Evolutionary conservation across 331 rosid species (phyloP), one percentile per base, ranked within the genome.

Genomic region (Quercus tomentella): DNA sequence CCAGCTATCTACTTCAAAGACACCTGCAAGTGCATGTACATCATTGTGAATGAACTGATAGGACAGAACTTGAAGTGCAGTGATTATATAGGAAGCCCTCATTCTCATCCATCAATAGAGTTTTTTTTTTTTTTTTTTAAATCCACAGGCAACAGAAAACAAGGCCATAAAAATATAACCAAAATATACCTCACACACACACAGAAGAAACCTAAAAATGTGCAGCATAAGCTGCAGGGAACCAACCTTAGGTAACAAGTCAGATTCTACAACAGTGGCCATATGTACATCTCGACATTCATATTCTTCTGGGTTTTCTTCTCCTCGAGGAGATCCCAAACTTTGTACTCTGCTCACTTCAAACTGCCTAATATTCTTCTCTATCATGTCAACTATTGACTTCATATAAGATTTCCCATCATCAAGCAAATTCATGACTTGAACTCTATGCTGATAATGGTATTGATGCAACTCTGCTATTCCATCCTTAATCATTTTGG

Each of bases 391-490:
- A 75, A 84, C 76, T 68, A 85, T 62, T 69, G 92, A 90, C 77
- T 87, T 90, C 76, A 96, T 82, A 78, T 65, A 74, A 77, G 90
- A 84, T 65, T 80, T 89, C 76, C 92, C 98, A 70, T 91, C 94
- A 55, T 81, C 80, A 75, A 96, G 97, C 68, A 89, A 82, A 86
- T 81, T 81, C 83, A 76, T 57, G 60, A 91, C 77, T 69, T 88
- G 84, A 83, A 80, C 89, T 79, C 87, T 88, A 78, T 68, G 76
- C 84, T 87, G 84, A 75, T 90, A 88, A 87, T 93, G 87, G 77
- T 78, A 79, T 76, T 75, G 85, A 56, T 76, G 82, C 77, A 96
- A 77, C 79, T 83, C 94, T 61, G 88, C 80, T 78, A 96, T 72
- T 82, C 80, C 84, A 75, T 81, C 83, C 57, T 67, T 87, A 62